Percentiles rank a stretch among this genome's conserved stretches.
phyloP scores from a whole-genome alignment of 768 basidiomycete species.

The Boletus vinaceobasis region DNA sequence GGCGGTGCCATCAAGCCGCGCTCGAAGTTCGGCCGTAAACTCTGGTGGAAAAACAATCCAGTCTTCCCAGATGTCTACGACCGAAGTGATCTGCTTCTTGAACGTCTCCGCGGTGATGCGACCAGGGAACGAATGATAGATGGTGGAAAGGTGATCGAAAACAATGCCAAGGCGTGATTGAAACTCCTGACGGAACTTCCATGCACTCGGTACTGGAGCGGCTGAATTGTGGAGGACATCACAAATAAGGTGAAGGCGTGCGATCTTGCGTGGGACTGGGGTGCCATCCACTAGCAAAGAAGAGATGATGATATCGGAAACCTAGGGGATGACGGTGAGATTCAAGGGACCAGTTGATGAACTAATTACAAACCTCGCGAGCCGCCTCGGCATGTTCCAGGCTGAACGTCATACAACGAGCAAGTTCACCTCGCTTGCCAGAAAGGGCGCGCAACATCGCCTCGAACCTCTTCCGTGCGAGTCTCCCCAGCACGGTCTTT shows the following conservation, averaged over 20 bases:
- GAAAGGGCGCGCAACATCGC: constrained; percentile 84
- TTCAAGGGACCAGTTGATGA: neutral
- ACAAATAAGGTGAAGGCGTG: constrained; percentile 91
- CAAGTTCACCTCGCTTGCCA: constrained; percentile 86
- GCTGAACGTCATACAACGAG: constrained; percentile 95
- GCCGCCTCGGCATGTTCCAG: constrained; percentile 96
- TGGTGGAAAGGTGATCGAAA: constrained; percentile 91
- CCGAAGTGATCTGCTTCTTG: constrained; percentile 84
- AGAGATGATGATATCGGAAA: constrained; percentile 85
- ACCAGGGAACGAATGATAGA: constrained; percentile 95
- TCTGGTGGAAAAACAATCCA: constrained; percentile 96
- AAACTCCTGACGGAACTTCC: constrained; percentile 96
- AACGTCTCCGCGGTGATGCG: constrained; percentile 95
- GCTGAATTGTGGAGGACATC: constrained; percentile 98
- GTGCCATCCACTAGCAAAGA: constrained; percentile 90
- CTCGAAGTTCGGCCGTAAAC: constrained; percentile 70
- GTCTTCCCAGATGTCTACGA: constrained; percentile 96
- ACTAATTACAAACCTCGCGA: constrained; percentile 59
- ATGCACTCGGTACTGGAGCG: constrained; percentile 89
- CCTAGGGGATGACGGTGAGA: constrained; percentile 41
- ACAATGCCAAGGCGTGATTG: constrained; percentile 88
- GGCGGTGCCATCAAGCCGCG: constrained; percentile 64
- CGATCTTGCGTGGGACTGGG: constrained; percentile 95
- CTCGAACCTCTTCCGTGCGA: constrained; percentile 84
- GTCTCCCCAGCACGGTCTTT: constrained; percentile 72